Base-by-base conservation (phyloP, 2,329 filamentous ascomycete species). In the Trichoderma sp. region DNA sequence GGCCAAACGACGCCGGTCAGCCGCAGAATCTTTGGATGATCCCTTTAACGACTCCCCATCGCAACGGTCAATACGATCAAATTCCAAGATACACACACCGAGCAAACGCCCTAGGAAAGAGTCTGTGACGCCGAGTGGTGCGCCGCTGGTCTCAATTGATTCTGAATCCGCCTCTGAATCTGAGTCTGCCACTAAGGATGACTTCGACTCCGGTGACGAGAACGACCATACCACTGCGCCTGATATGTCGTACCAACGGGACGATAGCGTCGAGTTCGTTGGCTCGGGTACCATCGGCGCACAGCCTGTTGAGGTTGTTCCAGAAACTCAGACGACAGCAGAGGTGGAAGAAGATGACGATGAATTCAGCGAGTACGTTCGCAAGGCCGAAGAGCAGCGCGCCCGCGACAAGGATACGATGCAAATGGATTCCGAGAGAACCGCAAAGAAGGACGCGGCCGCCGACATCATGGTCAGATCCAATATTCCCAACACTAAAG, bases 401-500 rank as follows among this genome's bases (percentile, higher is more conserved):
- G 84, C 77, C 18, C 79, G 78, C 60, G 77, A 80, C 35, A 75
- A 78, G 33, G 81, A 82, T 29, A 66, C 80, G 14, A 73, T 80
- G 3, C 67, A 77, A 6, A 71, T 76, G 11, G 77, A 59, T 6
- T 71, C 71, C 2, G 75, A 76, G 21, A 78, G 74, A 12, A 76
- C 76, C 27, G 75, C 74, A 21, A 81, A 80, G 75, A 82, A 81
- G 75, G 80, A 80, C 21, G 59, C 83, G 24, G 60, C 83, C n/a
- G 41, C 69, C n/a, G 77, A 82, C 3, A 81, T 86, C 35, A 78
- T 82, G 75, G 79, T 98, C 77, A 89, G 88, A 0, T 94, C 95
- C 0, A 84, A 86, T 3, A 88, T 98, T 6, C 86, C 89, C 1
- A 86, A 87, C 62, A 90, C 93, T 0, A 88, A 85, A 29, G 84